Evolutionary conservation across 768 basidiomycete genomes (phyloP).

Genomic region (Calocera cornea): DNA sequence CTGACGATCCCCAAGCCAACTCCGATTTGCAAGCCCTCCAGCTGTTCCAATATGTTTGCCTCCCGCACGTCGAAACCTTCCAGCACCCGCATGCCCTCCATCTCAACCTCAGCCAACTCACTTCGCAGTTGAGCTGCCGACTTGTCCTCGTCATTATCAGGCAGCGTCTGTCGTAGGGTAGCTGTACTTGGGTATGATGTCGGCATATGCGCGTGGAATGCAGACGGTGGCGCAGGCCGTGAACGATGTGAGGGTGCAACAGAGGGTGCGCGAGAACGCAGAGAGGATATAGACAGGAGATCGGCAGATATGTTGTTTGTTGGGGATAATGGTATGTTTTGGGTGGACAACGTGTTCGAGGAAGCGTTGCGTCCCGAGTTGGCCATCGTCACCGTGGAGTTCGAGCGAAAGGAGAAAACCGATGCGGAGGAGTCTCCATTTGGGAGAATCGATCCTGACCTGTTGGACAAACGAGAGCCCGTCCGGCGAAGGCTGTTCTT

Average conservation of each 20-base stretch:
- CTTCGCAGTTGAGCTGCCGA: background rate
- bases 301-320: background rate
- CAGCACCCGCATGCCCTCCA: slow-evolving; percentile 1
- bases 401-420: background rate
- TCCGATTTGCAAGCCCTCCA: background rate
- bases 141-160: background rate
- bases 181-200: background rate
- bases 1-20: background rate
- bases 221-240: background rate
- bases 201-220: background rate
- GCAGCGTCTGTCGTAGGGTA: background rate
- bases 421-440: background rate
- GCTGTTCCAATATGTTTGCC: background rate
- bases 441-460: background rate
- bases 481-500: background rate
- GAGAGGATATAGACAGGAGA: background rate
- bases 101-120: background rate
- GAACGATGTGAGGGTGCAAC: background rate
- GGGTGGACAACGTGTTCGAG: background rate
- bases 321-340: background rate
- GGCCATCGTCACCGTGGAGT: background rate
- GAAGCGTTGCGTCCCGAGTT: background rate
- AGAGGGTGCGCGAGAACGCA: background rate
- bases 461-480: background rate
- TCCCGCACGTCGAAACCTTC: background rate